phyloP scores from a whole-genome alignment of 169 alveolate genomes.

The Cryptosporidium viatorum region DNA sequence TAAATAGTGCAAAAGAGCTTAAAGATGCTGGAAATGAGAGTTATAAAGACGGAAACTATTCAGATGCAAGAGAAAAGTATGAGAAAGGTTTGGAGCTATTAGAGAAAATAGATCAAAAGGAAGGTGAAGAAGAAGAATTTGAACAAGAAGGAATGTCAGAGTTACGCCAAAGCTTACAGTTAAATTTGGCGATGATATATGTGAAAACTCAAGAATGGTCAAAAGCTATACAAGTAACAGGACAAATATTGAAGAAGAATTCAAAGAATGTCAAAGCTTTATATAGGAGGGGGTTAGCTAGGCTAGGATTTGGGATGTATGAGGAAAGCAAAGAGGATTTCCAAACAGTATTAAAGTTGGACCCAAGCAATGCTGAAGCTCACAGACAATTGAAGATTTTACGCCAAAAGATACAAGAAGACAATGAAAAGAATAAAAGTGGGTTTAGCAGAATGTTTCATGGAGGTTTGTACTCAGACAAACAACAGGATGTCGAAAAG shows the following conservation, averaged over 20 bases:
- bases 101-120: slow-evolving; percentile 43
- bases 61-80: slow-evolving; percentile 40
- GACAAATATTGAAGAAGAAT: slow-evolving; percentile 76
- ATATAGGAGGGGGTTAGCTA: slow-evolving; percentile 77
- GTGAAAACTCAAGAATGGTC: slow-evolving; percentile 77
- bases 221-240: slow-evolving; percentile 76
- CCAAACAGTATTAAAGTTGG: slow-evolving; percentile 53
- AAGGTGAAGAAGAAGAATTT: slow-evolving; percentile 22
- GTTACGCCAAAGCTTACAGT: slow-evolving; percentile 74
- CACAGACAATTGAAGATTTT: slow-evolving; percentile 75
- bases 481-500: slow-evolving; percentile 84
- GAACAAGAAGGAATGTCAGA: slow-evolving; percentile 18
- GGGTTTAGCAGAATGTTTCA: slow-evolving; percentile 85
- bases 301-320: slow-evolving; percentile 77
- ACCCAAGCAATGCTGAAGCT: slow-evolving; percentile 79
- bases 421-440: slow-evolving; percentile 78
- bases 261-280: slow-evolving; percentile 77
- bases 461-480: slow-evolving; percentile 82
- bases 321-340: slow-evolving; percentile 79
- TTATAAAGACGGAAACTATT: slow-evolving; percentile 7
- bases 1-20: neutral
- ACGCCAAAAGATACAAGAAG: slow-evolving; percentile 73
- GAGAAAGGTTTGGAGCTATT: slow-evolving; percentile 43
- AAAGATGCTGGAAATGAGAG: slow-evolving; percentile 62
- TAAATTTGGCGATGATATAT: slow-evolving; percentile 77